These are phyloP conservation scores for Corymbia citriodora DNA, from an alignment of 441 rosid species.

Conservation along the genomic window DNA sequence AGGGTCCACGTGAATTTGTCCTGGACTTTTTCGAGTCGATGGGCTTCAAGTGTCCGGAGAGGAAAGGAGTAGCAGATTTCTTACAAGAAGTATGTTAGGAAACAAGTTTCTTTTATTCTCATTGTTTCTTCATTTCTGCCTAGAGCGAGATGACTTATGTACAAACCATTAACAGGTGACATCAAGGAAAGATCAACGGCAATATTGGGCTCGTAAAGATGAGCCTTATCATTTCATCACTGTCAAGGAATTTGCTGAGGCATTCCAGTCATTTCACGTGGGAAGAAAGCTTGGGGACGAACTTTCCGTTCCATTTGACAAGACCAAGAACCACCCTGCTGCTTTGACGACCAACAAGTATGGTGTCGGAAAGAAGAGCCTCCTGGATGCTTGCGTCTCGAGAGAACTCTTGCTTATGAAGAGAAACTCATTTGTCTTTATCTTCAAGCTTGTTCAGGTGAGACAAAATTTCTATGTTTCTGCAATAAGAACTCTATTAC, in stretches of 20 bases:
- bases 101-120: background rate
- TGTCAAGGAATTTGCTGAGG: background rate
- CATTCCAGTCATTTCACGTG: background rate
- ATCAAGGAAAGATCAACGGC: background rate
- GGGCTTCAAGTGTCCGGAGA: background rate
- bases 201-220: background rate
- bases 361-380: background rate
- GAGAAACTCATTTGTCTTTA: background rate
- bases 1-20: background rate
- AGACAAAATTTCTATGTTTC: background rate
- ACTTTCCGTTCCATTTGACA: background rate
- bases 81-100: background rate
- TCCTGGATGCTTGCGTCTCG: background rate
- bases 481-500: background rate
- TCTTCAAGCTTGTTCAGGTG: background rate
- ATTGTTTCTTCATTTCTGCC: background rate
- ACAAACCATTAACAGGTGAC: background rate
- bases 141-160: background rate
- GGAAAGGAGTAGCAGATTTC: slow-evolving; percentile 1
- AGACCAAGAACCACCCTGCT: background rate
- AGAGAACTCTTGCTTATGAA: background rate
- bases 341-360: background rate
- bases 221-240: background rate
- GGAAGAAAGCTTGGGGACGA: background rate
- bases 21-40: background rate